Evolutionary conservation across 176 grass and related monocot genomes (phyloP), one percentile per base, ranked within the genome.

Genomic region (Oryza officinalis): DNA sequence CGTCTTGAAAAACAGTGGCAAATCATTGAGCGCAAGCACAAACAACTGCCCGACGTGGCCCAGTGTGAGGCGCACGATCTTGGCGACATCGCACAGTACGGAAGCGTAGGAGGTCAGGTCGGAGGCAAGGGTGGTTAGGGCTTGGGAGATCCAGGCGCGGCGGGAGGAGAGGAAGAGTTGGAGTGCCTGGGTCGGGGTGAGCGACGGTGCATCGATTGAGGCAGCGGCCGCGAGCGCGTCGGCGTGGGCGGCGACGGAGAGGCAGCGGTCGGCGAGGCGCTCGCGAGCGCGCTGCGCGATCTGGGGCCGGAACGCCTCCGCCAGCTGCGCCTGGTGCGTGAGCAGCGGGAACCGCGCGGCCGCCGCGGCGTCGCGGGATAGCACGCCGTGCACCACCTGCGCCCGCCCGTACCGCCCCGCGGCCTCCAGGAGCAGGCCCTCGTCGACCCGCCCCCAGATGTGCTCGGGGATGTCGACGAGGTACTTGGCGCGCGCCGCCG

Each of bases 401-500:
- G 96, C 89, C 12, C 93, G 91, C 33, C 89, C 86, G 81, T 96
- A 96, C 61, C 96, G 91, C 25, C 96, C 89, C 37, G 93, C 92
- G 60, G 93, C 93, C 85, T 99, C 96, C 32, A 92, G 93, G 61
- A 99, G 91, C 78, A 94, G 69, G 15, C 93, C 92, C 78, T 99
- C 93, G 65, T 99, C 97, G 10, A 99, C 88, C 35, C 93, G 87
- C 4, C 97, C 97, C 97, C 97, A 99, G 67, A 99, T 99, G 89
- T 96, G 93, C 86, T 99, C 96, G n/a, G 96, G 93, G 7, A 93
- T 96, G 88, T 99, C 96, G 18, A 99, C 93, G 13, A 99, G 86
- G 80, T 99, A 99, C 89, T 99, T 99, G 73, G 92, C 89, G 17
- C 96, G 89, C 41, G 96, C 91, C 0, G 93, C 89, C 6, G 88